A percentile compares a stretch with the other conserved stretches of the same genome.
phyloP scores from a whole-genome alignment of 495 filamentous ascomycete genomes.

The Annulohypoxylon stygium region DNA sequence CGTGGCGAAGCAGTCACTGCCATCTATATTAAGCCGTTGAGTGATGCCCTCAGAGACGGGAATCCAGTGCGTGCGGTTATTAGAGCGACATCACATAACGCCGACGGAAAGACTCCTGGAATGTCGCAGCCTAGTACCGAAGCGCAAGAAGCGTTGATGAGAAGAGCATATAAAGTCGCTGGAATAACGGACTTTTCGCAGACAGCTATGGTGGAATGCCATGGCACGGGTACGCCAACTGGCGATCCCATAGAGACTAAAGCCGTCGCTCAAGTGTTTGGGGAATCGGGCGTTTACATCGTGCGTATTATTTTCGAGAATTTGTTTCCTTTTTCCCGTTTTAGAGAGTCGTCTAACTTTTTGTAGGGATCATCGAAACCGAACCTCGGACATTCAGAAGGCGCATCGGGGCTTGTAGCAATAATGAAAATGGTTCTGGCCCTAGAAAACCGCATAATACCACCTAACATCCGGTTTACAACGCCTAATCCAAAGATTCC shows the following conservation, averaged over 20 bases:
- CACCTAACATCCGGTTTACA: constrained; percentile 52
- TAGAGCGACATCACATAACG: constrained; percentile 60
- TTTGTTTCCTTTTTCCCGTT: not conserved
- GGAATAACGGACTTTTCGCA: constrained; percentile 57
- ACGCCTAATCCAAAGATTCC: constrained; percentile 48
- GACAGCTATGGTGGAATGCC: constrained; percentile 55
- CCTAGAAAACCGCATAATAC: constrained; percentile 59
- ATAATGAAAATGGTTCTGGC: constrained; percentile 64
- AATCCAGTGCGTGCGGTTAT: constrained; percentile 68
- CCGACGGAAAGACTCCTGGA: constrained; percentile 56
- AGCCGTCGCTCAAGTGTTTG: constrained; percentile 53
- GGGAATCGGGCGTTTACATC: constrained; percentile 55
- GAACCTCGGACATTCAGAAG: constrained; percentile 66
- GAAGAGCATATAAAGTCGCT: constrained; percentile 56
- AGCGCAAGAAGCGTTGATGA: constrained; percentile 64
- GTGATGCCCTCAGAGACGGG: constrained; percentile 61
- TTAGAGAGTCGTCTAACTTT: not conserved
- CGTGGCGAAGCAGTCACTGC: constrained; percentile 53
- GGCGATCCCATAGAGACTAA: constrained; percentile 57
- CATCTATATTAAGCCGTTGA: constrained; percentile 63
- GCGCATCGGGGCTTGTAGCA: constrained; percentile 59
- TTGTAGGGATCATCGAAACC: constrained; percentile 63
- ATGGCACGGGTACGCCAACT: constrained; percentile 52
- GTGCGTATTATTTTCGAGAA: not conserved
- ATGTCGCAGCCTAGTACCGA: constrained; percentile 60